phyloP scores from a whole-genome alignment of 169 alveolate species.

The Plasmodium coatneyi region DNA sequence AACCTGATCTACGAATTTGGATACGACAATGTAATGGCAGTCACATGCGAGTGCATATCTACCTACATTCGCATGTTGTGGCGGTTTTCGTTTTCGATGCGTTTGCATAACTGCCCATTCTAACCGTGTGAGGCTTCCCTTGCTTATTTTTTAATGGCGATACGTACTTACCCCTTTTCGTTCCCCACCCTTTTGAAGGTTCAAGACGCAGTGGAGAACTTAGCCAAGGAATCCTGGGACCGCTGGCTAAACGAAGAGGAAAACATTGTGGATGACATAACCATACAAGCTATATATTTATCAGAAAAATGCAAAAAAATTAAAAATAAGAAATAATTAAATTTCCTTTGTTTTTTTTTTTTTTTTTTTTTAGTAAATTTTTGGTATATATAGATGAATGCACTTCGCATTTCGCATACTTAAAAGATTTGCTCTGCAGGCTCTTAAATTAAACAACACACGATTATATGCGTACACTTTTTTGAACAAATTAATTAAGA shows the following conservation, averaged over 20 bases:
- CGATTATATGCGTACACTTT: background rate
- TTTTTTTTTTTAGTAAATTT: slow-evolving; percentile 3
- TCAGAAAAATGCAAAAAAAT: slow-evolving; percentile 58
- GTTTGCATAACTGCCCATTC: background rate
- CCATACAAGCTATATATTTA: slow-evolving; percentile 82
- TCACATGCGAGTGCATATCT: background rate
- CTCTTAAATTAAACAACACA: background rate
- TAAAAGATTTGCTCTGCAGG: background rate
- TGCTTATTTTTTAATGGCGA: background rate
- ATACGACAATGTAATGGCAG: slow-evolving; percentile 49
- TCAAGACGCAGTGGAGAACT: slow-evolving; percentile 85
- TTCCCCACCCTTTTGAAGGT: slow-evolving; percentile 57
- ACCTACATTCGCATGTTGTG: background rate
- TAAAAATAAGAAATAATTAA: background rate
- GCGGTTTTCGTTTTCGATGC: background rate
- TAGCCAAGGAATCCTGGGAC: slow-evolving; percentile 90
- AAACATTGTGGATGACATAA: slow-evolving; percentile 90
- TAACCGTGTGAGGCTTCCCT: background rate
- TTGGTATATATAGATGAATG: background rate
- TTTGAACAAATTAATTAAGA: background rate
- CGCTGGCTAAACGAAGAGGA: slow-evolving; percentile 91
- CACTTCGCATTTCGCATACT: background rate
- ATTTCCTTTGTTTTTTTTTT: background rate
- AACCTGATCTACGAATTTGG: slow-evolving; percentile 82
- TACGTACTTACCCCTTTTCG: background rate